Percentiles rank a stretch among this genome's conserved stretches.
Conservation (phyloP, 371 early-diverging fungal species). For the Mycotypha africana region DNA sequence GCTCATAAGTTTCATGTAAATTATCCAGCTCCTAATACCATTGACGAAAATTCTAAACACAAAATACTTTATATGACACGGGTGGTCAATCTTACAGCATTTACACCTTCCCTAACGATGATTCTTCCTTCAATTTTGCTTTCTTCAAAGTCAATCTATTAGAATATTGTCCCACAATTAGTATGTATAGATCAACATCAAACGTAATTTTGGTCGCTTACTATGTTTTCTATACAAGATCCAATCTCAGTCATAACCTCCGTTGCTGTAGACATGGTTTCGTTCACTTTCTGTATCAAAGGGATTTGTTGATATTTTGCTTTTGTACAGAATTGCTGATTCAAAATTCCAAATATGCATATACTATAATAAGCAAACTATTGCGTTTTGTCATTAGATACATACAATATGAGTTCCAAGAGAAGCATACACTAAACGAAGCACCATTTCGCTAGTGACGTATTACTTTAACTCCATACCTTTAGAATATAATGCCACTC, state of each 20-base stretch:
- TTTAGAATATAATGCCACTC: conserved; percentile 73
- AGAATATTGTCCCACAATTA: too few relatives aligned
- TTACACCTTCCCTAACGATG: conserved; percentile 57
- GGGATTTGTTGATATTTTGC: conserved; percentile 10
- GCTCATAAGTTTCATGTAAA: conserved; percentile 53
- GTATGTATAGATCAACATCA: neutral
- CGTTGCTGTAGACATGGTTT: neutral
- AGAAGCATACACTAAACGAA: too few relatives aligned
- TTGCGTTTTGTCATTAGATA: neutral
- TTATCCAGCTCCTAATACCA: conserved; percentile 52
- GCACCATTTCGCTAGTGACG: too few relatives aligned
- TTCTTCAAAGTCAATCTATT: conserved; percentile 68
- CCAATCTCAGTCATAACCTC: conserved; percentile 48
- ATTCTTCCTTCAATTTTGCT: conserved; percentile 51
- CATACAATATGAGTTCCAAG: neutral
- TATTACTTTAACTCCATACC: too few relatives aligned
- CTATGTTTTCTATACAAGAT: conserved; percentile 39
- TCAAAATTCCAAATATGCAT: conserved; percentile 34
- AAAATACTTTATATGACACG: neutral
- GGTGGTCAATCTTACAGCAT: conserved; percentile 31
- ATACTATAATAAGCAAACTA: conserved; percentile 63
- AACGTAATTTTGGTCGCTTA: neutral
- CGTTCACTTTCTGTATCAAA: conserved; percentile 36
- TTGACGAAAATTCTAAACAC: neutral
- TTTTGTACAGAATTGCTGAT: conserved; percentile 12